Percentiles rank a stretch among this genome's conserved stretches.
Evolutionary conservation across 2,329 filamentous ascomycete species (phyloP).

Genomic region (Sporothrix pallida): DNA sequence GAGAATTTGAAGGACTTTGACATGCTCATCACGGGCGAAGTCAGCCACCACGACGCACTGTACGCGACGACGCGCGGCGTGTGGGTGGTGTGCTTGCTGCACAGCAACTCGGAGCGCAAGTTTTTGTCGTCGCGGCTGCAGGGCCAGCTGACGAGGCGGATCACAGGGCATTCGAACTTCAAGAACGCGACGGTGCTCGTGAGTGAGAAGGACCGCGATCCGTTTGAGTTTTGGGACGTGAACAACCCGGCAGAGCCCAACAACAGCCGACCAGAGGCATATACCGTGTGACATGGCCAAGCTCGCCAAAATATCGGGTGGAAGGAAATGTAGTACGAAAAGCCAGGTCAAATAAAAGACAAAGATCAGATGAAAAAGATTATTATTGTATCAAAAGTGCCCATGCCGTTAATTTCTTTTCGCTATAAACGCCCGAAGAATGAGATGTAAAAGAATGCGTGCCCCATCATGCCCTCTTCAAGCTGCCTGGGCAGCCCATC

Average conservation of each 20-base stretch:
- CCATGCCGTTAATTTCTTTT: neutral
- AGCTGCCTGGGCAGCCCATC: neutral
- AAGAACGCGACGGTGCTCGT: conserved; percentile 68
- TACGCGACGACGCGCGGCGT: conserved; percentile 83
- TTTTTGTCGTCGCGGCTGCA: conserved; percentile 77
- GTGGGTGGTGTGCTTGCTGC: conserved; percentile 83
- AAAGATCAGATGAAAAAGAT: neutral
- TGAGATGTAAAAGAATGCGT: neutral
- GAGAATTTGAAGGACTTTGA: conserved; percentile 67
- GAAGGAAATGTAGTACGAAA: neutral
- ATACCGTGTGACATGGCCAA: neutral
- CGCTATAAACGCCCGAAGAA: conserved; percentile 5
- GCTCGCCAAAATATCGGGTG: neutral
- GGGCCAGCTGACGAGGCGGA: conserved; percentile 63
- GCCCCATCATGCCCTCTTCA: neutral
- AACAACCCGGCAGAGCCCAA: conserved; percentile 28
- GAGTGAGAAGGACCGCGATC: conserved; percentile 83
- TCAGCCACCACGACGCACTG: conserved; percentile 91
- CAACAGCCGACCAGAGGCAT: conserved; percentile 9
- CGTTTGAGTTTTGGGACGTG: conserved; percentile 76
- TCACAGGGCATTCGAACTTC: conserved; percentile 51
- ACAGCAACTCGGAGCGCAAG: conserved; percentile 89
- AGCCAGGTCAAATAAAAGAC: neutral
- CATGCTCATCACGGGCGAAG: conserved; percentile 86
- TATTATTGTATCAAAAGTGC: neutral